A percentile compares a stretch with the other conserved stretches of the same genome.
phyloP scores from a whole-genome alignment of 495 filamentous ascomycete genomes.

The Parmelia sp. region DNA sequence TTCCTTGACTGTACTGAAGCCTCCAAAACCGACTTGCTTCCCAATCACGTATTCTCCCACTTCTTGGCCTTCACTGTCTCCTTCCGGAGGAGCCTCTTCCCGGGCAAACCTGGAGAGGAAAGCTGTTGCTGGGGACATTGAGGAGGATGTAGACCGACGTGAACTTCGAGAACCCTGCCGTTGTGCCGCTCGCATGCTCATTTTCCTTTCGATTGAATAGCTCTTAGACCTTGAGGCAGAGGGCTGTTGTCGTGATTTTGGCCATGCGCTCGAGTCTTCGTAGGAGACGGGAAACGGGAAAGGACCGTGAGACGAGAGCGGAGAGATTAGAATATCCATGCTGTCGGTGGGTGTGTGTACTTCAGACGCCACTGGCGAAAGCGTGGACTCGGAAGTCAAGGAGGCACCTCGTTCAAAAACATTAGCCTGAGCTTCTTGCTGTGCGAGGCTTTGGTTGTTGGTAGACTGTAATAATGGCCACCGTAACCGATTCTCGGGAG shows the following conservation, averaged over 20 bases:
- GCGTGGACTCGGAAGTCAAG: constrained; percentile 54
- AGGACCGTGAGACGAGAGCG: constrained; percentile 41
- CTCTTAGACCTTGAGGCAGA: constrained; percentile 43
- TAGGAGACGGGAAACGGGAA: constrained; percentile 39
- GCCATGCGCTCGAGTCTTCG: constrained; percentile 48
- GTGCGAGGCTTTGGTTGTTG: constrained; percentile 34
- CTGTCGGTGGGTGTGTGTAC: constrained; percentile 46
- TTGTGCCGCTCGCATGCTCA: constrained; percentile 35
- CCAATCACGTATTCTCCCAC: constrained; percentile 71
- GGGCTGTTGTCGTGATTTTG: constrained; percentile 34
- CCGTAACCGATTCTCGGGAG: constrained; percentile 31
- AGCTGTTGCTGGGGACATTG: constrained; percentile 49
- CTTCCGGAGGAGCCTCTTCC: constrained; percentile 43
- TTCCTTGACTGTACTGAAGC: constrained; percentile 67
- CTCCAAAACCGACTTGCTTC: constrained; percentile 62
- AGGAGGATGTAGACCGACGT: constrained; percentile 42
- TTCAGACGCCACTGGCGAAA: constrained; percentile 48
- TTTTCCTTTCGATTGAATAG: constrained; percentile 38
- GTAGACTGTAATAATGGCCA: constrained; percentile 34
- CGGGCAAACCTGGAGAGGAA: constrained; percentile 53
- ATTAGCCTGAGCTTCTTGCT: constrained; percentile 30
- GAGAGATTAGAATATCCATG: constrained; percentile 48
- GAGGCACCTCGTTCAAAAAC: constrained; percentile 46
- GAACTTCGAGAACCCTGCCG: constrained; percentile 28
- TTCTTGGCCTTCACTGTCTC: constrained; percentile 69